Evolutionary conservation across 2,329 filamentous ascomycete genomes (phyloP), one percentile per base, ranked within the genome.

Genomic region (Fusarium odoratissimum): DNA sequence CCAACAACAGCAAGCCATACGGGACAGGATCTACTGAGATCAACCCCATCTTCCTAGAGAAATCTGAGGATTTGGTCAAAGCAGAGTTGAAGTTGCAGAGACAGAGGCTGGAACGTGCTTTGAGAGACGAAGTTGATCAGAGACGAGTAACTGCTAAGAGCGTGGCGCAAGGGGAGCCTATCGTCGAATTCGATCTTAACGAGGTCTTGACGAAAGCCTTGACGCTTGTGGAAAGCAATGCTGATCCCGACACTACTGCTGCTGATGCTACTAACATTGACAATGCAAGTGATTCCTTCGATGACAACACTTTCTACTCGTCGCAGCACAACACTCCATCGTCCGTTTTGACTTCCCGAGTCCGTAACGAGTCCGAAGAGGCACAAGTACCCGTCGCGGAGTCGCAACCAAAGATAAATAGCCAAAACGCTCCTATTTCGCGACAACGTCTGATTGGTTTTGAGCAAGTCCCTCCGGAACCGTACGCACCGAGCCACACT

Each of bases 221-320:
- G 79, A 88, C 90, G 72, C 85, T 94, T 75, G 93, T 94, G 79
- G 90, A 91, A 81, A 91, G 91, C 62, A 86, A 91, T 75, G 89
- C 92, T 77, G 87, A 89, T 79, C 85, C 87, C 72, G 83, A 89
- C 77, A 82, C 86, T 80, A 85, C 86, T 86, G 88, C 89, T 86
- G 88, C 89, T 84, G 86, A 86, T 82, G 83, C 76, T 82, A 84
- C 85, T 86, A 87, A 91, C 82, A 86, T 86, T 78, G 90, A 90
- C 81, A 87, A 84, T 74, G 83, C 89, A 79, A 93, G 88, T 87
- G 93, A 95, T 82, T 96, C 94, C 40, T 93, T 95, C 84, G 95
- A 98, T 83, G 92, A 97, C 81, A 95, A 97, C 79, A 96, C 95
- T 44, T 97, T 97, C 83, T 98, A 98, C 86, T 98, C 95, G 75